These are phyloP conservation scores for Prunus mongolica DNA, from an alignment of 306 rosid genomes.

Conservation along the genomic window DNA sequence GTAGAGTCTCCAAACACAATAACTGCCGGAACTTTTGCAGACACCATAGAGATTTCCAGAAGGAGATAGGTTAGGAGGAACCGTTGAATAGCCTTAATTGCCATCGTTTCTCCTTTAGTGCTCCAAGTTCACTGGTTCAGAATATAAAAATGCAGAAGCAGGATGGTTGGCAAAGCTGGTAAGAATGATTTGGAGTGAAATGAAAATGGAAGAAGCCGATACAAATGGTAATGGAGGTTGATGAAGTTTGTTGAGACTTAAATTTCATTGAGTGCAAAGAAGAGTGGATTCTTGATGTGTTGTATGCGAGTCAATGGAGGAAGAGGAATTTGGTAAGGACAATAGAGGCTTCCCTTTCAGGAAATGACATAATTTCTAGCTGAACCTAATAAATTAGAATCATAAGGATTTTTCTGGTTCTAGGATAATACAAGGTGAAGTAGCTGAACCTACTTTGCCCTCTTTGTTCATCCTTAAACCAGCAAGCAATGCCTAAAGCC, in stretches of 20 bases:
- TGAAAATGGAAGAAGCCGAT: background rate
- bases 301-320: background rate
- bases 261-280: background rate
- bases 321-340: background rate
- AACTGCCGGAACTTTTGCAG: slow-evolving; percentile 37
- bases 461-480: background rate
- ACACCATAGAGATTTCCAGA: slow-evolving; percentile 4
- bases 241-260: slow-evolving; percentile 24
- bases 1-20: slow-evolving; percentile 63
- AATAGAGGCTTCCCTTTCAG: background rate
- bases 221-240: slow-evolving; percentile 19
- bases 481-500: background rate
- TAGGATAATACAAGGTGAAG: background rate
- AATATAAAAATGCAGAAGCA: background rate
- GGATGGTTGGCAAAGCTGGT: slow-evolving; percentile 14
- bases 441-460: background rate
- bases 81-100: background rate
- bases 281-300: background rate
- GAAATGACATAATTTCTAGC: background rate
- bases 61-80: slow-evolving; percentile 19
- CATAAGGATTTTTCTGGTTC: background rate
- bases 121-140: slow-evolving; percentile 7
- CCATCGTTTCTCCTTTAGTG: background rate
- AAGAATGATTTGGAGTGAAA: background rate
- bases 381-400: background rate